These are phyloP conservation scores for Colletotrichum sansevieriae DNA, from an alignment of 2,329 filamentous ascomycete genomes.

Conservation along the genomic window DNA sequence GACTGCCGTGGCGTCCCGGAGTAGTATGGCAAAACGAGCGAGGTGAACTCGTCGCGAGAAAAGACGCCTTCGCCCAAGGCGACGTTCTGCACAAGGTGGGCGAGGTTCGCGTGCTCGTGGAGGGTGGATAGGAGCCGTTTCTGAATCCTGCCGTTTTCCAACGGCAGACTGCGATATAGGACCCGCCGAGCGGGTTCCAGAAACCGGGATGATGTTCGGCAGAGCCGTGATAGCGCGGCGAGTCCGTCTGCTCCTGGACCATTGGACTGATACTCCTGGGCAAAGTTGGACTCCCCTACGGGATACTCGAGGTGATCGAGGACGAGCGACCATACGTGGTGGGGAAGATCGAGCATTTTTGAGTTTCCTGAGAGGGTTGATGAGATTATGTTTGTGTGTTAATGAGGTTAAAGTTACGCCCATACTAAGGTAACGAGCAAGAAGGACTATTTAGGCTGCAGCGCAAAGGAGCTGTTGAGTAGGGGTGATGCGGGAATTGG, in stretches of 20 bases:
- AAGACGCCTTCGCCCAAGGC: slow-evolving; percentile 2
- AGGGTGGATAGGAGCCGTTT: not conserved
- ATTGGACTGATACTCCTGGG: not conserved
- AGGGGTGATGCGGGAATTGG: too few relatives aligned
- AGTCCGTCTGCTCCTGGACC: not conserved
- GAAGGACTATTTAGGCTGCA: too few relatives aligned
- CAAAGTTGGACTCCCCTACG: not conserved
- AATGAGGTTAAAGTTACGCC: too few relatives aligned
- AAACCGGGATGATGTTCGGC: slow-evolving; percentile 1
- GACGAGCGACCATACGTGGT: slow-evolving; percentile 9
- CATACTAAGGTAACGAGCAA: too few relatives aligned
- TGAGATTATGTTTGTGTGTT: too few relatives aligned
- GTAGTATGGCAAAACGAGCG: not conserved
- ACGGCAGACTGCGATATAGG: slow-evolving; percentile 4
- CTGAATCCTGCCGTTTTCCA: not conserved
- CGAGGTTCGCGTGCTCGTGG: not conserved
- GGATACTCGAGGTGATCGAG: slow-evolving; percentile 1
- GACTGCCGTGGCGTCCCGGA: not conserved
- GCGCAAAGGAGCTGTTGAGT: too few relatives aligned
- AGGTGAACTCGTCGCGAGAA: not conserved
- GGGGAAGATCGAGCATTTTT: slow-evolving; percentile 3
- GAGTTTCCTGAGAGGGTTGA: too few relatives aligned
- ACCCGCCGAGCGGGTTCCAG: not conserved
- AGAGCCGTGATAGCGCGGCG: not conserved
- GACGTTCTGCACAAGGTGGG: not conserved